These are phyloP conservation scores for Penicillium fimorum DNA, from an alignment of 495 filamentous ascomycete species.

Conservation along the genomic window DNA sequence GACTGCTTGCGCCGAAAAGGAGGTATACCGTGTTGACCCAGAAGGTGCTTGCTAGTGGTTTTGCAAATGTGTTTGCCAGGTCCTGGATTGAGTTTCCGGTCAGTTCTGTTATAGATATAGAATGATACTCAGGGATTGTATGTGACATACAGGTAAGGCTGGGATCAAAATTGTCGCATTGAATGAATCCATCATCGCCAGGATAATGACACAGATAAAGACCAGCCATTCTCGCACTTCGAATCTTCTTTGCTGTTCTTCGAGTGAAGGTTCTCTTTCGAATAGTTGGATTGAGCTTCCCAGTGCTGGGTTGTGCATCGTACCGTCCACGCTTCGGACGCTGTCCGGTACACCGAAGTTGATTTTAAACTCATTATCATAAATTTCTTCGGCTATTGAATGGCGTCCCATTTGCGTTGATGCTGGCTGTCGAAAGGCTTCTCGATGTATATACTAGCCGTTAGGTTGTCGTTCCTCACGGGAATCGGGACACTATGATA, in stretches of 20 bases:
- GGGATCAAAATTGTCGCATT: slow-evolving; percentile 38
- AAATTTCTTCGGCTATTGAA: slow-evolving; percentile 11
- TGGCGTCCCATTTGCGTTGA: slow-evolving; percentile 22
- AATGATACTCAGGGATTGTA: neutral
- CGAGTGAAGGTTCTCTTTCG: slow-evolving; percentile 8
- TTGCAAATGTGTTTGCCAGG: slow-evolving; percentile 28
- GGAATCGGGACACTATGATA: neutral
- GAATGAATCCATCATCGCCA: slow-evolving; percentile 43
- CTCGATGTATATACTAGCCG: no score
- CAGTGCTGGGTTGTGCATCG: slow-evolving; percentile 13
- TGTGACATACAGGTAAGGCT: slow-evolving; percentile 24
- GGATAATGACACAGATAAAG: slow-evolving; percentile 32
- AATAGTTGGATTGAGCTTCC: slow-evolving; percentile 28
- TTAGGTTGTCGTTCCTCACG: neutral
- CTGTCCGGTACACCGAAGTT: slow-evolving; percentile 20
- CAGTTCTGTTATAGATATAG: slow-evolving; percentile 12
- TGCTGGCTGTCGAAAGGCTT: neutral
- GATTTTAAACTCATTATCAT: slow-evolving; percentile 20
- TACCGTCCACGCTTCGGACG: slow-evolving; percentile 22
- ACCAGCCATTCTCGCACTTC: slow-evolving; percentile 36
- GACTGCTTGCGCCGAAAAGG: slow-evolving; percentile 36
- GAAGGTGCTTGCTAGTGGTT: slow-evolving; percentile 33
- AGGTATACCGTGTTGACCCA: slow-evolving; percentile 46
- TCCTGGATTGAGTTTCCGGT: slow-evolving; percentile 18
- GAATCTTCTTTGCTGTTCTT: slow-evolving; percentile 24